Percentiles rank a stretch among this genome's conserved stretches.
Conservation (phyloP, 441 rosid genomes). For the Mallotus repandus region DNA sequence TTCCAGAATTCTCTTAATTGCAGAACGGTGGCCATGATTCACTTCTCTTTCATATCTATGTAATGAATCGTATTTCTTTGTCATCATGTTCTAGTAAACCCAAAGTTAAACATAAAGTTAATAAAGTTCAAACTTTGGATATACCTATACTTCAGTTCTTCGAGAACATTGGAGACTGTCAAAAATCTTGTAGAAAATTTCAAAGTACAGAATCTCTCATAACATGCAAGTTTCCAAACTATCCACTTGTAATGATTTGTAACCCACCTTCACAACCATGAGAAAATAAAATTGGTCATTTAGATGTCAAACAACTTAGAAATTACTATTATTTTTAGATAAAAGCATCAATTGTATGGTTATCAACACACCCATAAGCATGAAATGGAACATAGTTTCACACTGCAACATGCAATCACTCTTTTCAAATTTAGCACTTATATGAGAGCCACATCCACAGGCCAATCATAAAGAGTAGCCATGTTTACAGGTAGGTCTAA, state of each 20-base stretch:
- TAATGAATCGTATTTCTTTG: conserved; percentile 21
- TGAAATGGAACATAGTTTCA: background rate
- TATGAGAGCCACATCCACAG: background rate
- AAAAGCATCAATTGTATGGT: background rate
- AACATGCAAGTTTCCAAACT: conserved; percentile 92
- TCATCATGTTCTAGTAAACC: conserved; percentile 22
- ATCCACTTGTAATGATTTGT: conserved; percentile 91
- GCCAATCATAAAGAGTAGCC: background rate
- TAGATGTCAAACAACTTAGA: background rate
- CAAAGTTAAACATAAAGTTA: conserved; percentile 15
- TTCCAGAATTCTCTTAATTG: conserved; percentile 83
- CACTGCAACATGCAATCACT: conserved; percentile 1
- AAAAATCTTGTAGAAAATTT: conserved; percentile 55
- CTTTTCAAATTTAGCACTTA: background rate
- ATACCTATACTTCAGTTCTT: conserved; percentile 89
- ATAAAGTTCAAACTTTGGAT: conserved; percentile 14
- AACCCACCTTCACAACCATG: conserved; percentile 67
- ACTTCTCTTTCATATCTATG: conserved; percentile 90
- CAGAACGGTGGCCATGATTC: conserved; percentile 87
- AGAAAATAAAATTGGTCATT: conserved; percentile 1
- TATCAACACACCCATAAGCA: background rate
- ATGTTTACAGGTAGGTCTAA: background rate
- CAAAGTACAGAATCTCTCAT: conserved; percentile 54
- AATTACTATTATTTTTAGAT: background rate
- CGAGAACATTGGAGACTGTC: conserved; percentile 67